Percentiles rank a stretch among this genome's conserved stretches.
These are phyloP conservation scores for Aeschynomene evenia DNA, from an alignment of 306 rosid genomes.

Conservation along the genomic window DNA sequence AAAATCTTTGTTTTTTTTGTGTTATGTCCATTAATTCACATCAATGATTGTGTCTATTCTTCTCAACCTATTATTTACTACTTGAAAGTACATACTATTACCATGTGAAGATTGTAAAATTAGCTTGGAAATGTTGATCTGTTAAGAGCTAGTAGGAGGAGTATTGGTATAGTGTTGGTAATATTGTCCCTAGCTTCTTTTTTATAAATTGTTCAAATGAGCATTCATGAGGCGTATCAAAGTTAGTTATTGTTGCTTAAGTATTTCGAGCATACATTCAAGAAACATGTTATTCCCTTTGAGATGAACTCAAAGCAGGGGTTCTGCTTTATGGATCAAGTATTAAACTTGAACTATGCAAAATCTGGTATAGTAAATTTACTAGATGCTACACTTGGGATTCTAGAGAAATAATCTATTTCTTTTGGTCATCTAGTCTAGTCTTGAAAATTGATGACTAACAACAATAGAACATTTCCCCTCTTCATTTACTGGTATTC, in stretches of 20 bases:
- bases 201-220: conserved; percentile 11
- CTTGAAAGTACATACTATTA: background rate
- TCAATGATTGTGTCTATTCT: conserved; percentile 41
- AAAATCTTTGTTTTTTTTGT: conserved; percentile 33
- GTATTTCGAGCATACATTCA: background rate
- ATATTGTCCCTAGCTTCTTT: conserved; percentile 1
- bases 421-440: background rate
- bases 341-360: background rate
- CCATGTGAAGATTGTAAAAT: background rate
- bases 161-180: background rate
- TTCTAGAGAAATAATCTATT: background rate
- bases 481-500: background rate
- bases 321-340: conserved; percentile 1
- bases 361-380: background rate
- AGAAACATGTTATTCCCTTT: background rate
- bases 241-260: background rate
- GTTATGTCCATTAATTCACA: conserved; percentile 32
- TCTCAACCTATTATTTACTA: background rate
- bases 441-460: background rate
- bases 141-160: background rate
- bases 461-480: background rate
- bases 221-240: background rate
- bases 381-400: background rate
- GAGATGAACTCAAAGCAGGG: background rate
- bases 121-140: background rate